A percentile compares a stretch with the other conserved stretches of the same genome.
Evolutionary conservation across 768 basidiomycete species (phyloP).

Genomic region (Tricholoma bakamatsutake): DNA sequence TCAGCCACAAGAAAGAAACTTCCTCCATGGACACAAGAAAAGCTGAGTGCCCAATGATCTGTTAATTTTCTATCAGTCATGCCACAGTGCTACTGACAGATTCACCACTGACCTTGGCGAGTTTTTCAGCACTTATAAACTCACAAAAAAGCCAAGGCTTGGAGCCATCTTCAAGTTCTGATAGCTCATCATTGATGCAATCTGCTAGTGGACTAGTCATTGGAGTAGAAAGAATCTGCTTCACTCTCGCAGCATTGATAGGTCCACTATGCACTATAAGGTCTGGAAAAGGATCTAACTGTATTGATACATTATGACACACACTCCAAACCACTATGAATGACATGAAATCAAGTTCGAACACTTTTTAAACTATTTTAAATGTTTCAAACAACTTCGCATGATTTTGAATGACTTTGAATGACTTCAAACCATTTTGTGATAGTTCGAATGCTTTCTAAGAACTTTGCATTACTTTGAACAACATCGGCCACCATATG

Average conservation of each 20-base stretch:
- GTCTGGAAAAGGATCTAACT: too few species aligned
- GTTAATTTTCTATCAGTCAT: conserved; percentile 7
- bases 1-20: conserved; percentile 43
- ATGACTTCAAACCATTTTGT: too few species aligned
- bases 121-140: conserved; percentile 40
- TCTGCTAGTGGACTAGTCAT: conserved; percentile 22
- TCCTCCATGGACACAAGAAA: conserved; percentile 50
- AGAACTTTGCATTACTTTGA: too few species aligned
- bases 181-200: conserved; percentile 23
- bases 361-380: too few species aligned
- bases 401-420: too few species aligned
- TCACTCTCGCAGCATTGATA: conserved; percentile 46
- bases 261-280: too few species aligned
- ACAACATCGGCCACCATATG: too few species aligned
- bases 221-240: conserved; percentile 30
- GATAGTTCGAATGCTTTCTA: too few species aligned
- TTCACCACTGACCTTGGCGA: conserved; percentile 33
- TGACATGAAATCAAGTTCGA: too few species aligned
- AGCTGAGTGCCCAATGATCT: conserved; percentile 52
- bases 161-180: conserved; percentile 18
- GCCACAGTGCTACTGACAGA: conserved; percentile 2
- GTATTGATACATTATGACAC: too few species aligned
- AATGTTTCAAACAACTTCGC: too few species aligned
- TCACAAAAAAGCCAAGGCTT: conserved; percentile 32
- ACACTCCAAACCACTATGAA: too few species aligned